phyloP scores from a whole-genome alignment of 805 yeast species.

The Gaillardinia entomophila region DNA sequence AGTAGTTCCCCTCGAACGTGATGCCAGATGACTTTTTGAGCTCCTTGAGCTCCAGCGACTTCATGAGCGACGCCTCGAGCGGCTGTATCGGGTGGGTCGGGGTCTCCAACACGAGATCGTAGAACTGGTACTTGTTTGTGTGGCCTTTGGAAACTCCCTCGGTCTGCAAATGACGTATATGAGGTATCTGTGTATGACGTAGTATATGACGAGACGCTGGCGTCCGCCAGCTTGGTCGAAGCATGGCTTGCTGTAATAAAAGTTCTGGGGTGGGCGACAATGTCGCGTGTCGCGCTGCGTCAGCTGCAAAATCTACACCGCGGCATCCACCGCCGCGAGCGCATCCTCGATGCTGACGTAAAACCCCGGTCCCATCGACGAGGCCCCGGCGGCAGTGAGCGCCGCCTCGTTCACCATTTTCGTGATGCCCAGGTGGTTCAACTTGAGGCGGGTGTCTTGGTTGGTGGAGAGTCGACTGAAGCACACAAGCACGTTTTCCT shows the following conservation, averaged over 20 bases:
- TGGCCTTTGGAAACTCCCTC: too few species aligned
- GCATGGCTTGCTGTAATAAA: too few species aligned
- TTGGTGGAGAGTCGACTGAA: conserved; percentile 56
- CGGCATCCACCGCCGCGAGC: conserved; percentile 34
- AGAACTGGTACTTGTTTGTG: conserved; percentile 20
- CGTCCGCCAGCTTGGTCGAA: too few species aligned
- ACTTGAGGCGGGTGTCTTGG: conserved; percentile 39
- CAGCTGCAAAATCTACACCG: neutral
- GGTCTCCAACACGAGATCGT: conserved; percentile 32
- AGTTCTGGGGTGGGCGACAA: neutral
- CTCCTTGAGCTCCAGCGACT: conserved; percentile 9
- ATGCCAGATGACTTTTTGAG: conserved; percentile 15
- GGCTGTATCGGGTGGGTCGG: conserved; percentile 28
- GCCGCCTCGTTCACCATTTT: conserved; percentile 13
- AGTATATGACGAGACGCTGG: too few species aligned
- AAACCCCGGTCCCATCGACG: conserved; percentile 22
- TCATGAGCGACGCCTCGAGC: conserved; percentile 24
- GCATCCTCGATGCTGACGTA: conserved; percentile 56
- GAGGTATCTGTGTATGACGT: too few species aligned
- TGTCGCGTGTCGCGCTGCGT: neutral
- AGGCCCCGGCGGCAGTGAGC: conserved; percentile 15
- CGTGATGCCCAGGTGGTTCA: conserved; percentile 52
- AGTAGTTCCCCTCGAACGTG: conserved; percentile 28
- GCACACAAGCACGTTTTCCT: conserved; percentile 50
- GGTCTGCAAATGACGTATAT: too few species aligned